These are phyloP conservation scores for Geopyxis carbonaria DNA, from an alignment of 495 filamentous ascomycete species.

Conservation along the genomic window DNA sequence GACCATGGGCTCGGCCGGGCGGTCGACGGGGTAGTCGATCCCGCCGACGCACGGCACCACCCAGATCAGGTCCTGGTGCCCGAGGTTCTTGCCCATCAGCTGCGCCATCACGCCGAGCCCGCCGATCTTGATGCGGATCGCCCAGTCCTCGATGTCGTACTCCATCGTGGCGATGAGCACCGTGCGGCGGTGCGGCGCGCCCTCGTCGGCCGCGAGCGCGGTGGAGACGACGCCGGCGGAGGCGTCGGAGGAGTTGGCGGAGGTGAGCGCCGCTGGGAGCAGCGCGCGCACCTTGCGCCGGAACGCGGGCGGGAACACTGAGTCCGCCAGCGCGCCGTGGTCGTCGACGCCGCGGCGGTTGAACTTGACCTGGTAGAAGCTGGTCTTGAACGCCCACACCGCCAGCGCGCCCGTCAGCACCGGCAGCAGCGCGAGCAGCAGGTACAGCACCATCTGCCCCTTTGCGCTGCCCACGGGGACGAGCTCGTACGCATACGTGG, in stretches of 20 bases:
- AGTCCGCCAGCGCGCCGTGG: constrained; percentile 28
- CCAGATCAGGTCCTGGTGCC: constrained; percentile 54
- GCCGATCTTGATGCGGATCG: constrained; percentile 57
- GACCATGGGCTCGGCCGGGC: constrained; percentile 41
- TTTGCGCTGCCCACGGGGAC: constrained; percentile 38
- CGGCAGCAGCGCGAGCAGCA: constrained; percentile 42
- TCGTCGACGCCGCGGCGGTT: constrained; percentile 44
- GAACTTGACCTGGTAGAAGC: constrained; percentile 56
- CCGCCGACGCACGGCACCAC: constrained; percentile 61
- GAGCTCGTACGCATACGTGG: constrained; percentile 34
- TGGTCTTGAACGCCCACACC: constrained; percentile 44
- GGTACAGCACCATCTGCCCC: constrained; percentile 41
- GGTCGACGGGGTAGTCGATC: constrained; percentile 46
- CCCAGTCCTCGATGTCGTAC: constrained; percentile 57
- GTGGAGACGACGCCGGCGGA: no score
- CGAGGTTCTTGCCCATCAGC: constrained; percentile 52
- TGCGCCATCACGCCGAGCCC: constrained; percentile 55
- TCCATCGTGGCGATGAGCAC: constrained; percentile 57
- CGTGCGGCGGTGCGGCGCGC: constrained; percentile 29
- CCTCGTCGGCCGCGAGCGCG: neutral
- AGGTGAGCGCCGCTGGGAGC: no score
- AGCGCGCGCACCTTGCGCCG: no score
- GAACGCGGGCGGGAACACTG: no score
- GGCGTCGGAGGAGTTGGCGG: no score
- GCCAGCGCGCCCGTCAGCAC: constrained; percentile 33